Evolutionary conservation across 2,329 filamentous ascomycete species (phyloP).

Genomic region (Claviceps humidiphila): DNA sequence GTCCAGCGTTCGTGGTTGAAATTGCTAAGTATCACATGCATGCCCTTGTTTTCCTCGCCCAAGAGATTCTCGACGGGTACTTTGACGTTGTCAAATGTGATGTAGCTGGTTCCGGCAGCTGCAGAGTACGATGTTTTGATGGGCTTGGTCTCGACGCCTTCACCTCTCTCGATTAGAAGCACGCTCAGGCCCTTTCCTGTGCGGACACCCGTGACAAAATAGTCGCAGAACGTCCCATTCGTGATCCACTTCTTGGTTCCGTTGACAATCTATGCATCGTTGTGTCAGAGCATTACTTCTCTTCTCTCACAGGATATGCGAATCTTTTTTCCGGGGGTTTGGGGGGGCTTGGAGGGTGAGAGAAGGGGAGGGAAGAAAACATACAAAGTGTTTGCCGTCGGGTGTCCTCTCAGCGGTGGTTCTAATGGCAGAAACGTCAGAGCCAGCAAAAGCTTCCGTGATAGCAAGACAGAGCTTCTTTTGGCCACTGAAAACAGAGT

Average conservation of each 20-base stretch:
- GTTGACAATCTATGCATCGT: slow-evolving; percentile 37
- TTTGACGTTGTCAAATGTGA: slow-evolving; percentile 78
- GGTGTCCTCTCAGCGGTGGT: slow-evolving; percentile 67
- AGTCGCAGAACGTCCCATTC: slow-evolving; percentile 67
- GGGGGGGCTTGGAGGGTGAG: not conserved
- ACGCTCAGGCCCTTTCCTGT: slow-evolving; percentile 71
- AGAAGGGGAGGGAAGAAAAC: slow-evolving; percentile 15
- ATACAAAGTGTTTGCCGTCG: slow-evolving; percentile 59
- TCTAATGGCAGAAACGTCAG: slow-evolving; percentile 64
- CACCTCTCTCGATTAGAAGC: slow-evolving; percentile 58
- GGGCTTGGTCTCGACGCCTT: slow-evolving; percentile 61
- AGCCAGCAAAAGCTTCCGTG: slow-evolving; percentile 75
- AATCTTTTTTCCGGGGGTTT: not conserved
- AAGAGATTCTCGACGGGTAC: slow-evolving; percentile 68
- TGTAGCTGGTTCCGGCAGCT: slow-evolving; percentile 62
- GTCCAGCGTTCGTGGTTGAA: slow-evolving; percentile 81
- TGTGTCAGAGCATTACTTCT: not conserved
- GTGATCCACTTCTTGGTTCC: slow-evolving; percentile 81
- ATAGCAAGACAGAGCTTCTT: slow-evolving; percentile 86
- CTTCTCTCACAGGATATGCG: too few species aligned
- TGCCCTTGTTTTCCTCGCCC: slow-evolving; percentile 74
- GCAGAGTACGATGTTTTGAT: slow-evolving; percentile 77
- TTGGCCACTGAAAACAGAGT: slow-evolving; percentile 63
- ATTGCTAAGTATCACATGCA: slow-evolving; percentile 71
- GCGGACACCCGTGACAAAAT: slow-evolving; percentile 70